Conservation (phyloP, 768 basidiomycete species). For the Piloderma croceum region DNA sequence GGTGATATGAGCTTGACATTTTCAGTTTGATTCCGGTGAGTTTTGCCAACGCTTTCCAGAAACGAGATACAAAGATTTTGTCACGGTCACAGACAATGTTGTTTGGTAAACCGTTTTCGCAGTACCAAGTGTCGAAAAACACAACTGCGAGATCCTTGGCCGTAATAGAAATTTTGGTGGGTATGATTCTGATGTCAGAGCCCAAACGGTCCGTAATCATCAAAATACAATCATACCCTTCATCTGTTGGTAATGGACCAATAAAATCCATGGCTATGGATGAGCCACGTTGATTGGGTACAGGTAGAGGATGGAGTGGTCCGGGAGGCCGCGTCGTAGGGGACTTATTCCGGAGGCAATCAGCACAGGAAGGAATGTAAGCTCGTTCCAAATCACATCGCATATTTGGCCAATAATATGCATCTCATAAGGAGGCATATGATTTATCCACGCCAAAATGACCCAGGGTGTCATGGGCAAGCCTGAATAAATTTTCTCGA, state of each 20-base stretch:
- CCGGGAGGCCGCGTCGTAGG: conserved; percentile 15
- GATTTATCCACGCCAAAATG: conserved; percentile 28
- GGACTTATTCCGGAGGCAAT: conserved; percentile 32
- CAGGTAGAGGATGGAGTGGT: conserved; percentile 16
- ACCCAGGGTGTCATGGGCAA: conserved; percentile 31
- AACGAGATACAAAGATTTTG: conserved; percentile 24
- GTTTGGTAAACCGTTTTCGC: conserved; percentile 26
- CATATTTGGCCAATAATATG: too few relatives aligned
- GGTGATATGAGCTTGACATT: conserved; percentile 32
- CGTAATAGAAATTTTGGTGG: conserved; percentile 9
- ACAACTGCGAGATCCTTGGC: conserved; percentile 19
- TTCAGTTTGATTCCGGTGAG: conserved; percentile 23
- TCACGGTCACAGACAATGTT: conserved; percentile 29
- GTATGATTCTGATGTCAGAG: conserved; percentile 16
- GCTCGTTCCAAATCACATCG: conserved; percentile 18
- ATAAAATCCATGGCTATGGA: too few relatives aligned
- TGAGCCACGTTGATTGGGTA: conserved; percentile 10
- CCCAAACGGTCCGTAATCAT: conserved; percentile 22
- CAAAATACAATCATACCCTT: conserved; percentile 22
- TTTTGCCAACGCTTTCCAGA: conserved; percentile 23
- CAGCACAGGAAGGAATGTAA: too few relatives aligned
- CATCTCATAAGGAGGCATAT: conserved; percentile 16
- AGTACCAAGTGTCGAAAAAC: conserved; percentile 25
- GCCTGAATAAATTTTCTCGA: conserved; percentile 18
- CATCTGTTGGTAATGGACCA: conserved; percentile 27